phyloP scores from a whole-genome alignment of 192 early-diverging fungal species.

The Coemansia sp. region DNA sequence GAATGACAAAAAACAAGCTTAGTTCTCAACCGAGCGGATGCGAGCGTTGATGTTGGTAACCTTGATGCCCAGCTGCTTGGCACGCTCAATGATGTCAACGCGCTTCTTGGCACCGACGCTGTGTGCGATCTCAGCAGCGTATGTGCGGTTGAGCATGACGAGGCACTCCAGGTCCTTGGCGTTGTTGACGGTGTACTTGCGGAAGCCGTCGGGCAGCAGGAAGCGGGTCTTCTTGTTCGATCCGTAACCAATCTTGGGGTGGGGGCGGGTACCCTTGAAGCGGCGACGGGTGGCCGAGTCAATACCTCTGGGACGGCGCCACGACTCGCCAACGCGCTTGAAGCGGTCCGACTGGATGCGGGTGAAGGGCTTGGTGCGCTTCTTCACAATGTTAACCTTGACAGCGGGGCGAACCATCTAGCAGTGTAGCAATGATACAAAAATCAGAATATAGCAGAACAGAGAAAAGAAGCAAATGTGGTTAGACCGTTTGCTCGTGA shows the following conservation, averaged over 20 bases:
- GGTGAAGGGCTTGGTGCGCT: slow-evolving; percentile 94
- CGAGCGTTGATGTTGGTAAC: slow-evolving; percentile 90
- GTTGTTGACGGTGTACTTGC: slow-evolving; percentile 96
- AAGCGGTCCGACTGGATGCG: slow-evolving; percentile 99
- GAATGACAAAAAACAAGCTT: slow-evolving; percentile 32
- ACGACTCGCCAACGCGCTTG: slow-evolving; percentile 90
- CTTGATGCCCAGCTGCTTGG: slow-evolving; percentile 94
- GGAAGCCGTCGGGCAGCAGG: slow-evolving; percentile 97
- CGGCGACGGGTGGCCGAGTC: slow-evolving; percentile 96
- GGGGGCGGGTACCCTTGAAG: slow-evolving; percentile 95
- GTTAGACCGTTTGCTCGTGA: too few relatives aligned
- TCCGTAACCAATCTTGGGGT: slow-evolving; percentile 99
- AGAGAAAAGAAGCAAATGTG: neutral
- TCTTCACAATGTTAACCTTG: slow-evolving; percentile 98
- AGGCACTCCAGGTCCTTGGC: slow-evolving; percentile 88
- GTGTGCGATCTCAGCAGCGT: slow-evolving; percentile 99
- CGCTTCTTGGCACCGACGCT: slow-evolving; percentile 94
- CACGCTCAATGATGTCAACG: slow-evolving; percentile 87
- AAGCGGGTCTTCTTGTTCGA: slow-evolving; percentile 95
- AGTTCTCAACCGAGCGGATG: slow-evolving; percentile 73
- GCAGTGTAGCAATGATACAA: too few relatives aligned
- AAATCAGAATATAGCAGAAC: neutral
- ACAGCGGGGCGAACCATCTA: slow-evolving; percentile 94
- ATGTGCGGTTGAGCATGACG: slow-evolving; percentile 99
- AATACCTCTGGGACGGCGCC: slow-evolving; percentile 99